These are phyloP conservation scores for Prunus armeniaca DNA, from an alignment of 306 rosid species.

Conservation along the genomic window DNA sequence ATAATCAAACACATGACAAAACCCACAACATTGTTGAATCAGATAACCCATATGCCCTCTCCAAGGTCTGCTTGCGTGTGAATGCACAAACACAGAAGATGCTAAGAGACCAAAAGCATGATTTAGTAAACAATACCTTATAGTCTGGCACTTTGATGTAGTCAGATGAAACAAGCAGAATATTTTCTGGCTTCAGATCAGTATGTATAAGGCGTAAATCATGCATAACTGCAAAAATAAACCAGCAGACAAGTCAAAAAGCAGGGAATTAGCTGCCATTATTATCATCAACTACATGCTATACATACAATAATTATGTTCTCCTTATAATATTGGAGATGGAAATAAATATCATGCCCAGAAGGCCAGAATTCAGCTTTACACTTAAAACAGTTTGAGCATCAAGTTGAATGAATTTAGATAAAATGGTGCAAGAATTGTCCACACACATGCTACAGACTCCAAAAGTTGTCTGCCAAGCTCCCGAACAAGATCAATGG, in stretches of 20 bases:
- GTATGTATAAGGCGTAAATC: slow-evolving; percentile 75
- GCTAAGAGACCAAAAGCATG: slow-evolving; percentile 3
- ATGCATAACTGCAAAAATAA: slow-evolving; percentile 68
- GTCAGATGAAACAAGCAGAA: slow-evolving; percentile 53
- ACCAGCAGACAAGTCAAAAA: slow-evolving; percentile 13
- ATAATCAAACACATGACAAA: neutral
- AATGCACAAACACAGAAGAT: neutral
- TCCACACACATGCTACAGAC: slow-evolving; percentile 95
- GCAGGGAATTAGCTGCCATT: slow-evolving; percentile 8
- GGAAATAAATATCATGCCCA: slow-evolving; percentile 18
- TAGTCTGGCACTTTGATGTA: slow-evolving; percentile 70
- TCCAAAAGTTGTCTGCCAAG: slow-evolving; percentile 90
- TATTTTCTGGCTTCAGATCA: slow-evolving; percentile 71
- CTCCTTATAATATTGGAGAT: slow-evolving; percentile 1
- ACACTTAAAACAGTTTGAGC: slow-evolving; percentile 17
- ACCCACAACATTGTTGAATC: neutral
- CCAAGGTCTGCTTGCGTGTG: neutral
- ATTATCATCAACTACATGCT: slow-evolving; percentile 4
- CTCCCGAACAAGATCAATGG: slow-evolving; percentile 93
- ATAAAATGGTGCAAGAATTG: slow-evolving; percentile 61
- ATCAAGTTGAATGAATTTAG: slow-evolving; percentile 27
- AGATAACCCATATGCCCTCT: neutral
- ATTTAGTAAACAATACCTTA: slow-evolving; percentile 42
- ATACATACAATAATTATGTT: slow-evolving; percentile 9
- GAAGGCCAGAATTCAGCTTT: slow-evolving; percentile 22